Evolutionary conservation across 2,329 filamentous ascomycete species (phyloP).

Genomic region (Teratosphaeriaceae sp.): DNA sequence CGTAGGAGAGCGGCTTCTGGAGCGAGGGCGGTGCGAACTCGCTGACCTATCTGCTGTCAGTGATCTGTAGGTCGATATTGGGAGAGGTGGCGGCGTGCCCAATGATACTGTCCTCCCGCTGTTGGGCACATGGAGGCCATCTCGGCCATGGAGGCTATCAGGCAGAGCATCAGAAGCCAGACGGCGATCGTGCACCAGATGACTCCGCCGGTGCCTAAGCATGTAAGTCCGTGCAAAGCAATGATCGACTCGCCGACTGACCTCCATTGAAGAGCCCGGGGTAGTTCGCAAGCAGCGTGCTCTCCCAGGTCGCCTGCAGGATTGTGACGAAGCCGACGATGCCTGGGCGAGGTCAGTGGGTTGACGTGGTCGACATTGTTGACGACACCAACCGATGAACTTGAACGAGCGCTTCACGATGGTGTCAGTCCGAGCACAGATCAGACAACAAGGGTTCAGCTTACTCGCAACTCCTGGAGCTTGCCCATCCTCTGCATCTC

Average conservation of each 20-base stretch:
- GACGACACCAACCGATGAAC: no score
- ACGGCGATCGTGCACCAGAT: constrained; percentile 28
- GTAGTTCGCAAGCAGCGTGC: constrained; percentile 33
- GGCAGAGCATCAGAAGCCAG: constrained; percentile 27
- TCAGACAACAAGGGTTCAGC: background rate
- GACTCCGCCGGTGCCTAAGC: constrained; percentile 17
- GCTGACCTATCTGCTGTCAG: constrained; percentile 24
- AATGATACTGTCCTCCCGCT: constrained; percentile 24
- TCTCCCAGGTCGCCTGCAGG: constrained; percentile 51
- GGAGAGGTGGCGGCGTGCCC: constrained; percentile 21
- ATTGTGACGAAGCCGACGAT: constrained; percentile 50
- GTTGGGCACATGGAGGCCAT: constrained; percentile 29
- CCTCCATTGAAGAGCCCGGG: constrained; percentile 27
- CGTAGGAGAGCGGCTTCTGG: constrained; percentile 40
- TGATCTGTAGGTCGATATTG: background rate
- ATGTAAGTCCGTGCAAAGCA: background rate
- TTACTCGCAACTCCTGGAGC: constrained; percentile 41
- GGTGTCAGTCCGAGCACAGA: constrained; percentile 25
- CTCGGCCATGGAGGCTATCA: constrained; percentile 28
- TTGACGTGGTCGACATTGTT: no score
- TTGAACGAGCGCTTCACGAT: constrained; percentile 36
- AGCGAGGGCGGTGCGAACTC: constrained; percentile 36
- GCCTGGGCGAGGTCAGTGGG: background rate
- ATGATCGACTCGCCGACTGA: background rate
- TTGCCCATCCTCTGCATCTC: constrained; percentile 48